Percentiles rank a stretch among this genome's conserved stretches.
These are phyloP conservation scores for Dactylorhiza incarnata DNA, from an alignment of 106 monocot genomes.

Conservation along the genomic window DNA sequence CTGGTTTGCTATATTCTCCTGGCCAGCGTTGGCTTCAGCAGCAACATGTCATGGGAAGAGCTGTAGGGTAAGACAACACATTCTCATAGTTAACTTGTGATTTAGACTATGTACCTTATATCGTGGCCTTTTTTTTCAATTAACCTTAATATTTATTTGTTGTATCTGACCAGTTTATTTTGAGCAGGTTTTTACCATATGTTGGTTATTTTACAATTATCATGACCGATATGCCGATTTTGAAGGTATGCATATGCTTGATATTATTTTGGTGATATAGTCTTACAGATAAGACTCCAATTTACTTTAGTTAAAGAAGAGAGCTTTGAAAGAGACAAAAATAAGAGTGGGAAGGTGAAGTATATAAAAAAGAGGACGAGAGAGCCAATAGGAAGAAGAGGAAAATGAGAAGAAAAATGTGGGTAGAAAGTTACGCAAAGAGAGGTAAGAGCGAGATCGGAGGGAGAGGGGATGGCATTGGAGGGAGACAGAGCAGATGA, in stretches of 20 bases:
- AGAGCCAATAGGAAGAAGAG: too few species aligned
- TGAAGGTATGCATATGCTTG: conserved; percentile 33
- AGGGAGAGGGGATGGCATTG: too few species aligned
- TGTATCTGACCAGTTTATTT: conserved; percentile 3
- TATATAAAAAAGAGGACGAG: too few species aligned
- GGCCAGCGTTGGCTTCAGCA: conserved; percentile 52
- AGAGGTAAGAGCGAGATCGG: too few species aligned
- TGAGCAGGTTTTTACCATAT: conserved; percentile 45
- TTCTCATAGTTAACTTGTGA: neutral
- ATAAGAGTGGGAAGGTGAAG: too few species aligned
- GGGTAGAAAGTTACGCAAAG: too few species aligned
- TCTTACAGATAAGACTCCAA: too few species aligned
- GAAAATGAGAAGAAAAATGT: too few species aligned
- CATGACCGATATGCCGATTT: conserved; percentile 52
- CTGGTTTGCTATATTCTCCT: conserved; percentile 31
- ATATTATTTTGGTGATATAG: neutral
- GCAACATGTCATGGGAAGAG: conserved; percentile 51
- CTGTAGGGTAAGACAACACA: conserved; percentile 32
- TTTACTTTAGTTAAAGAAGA: neutral
- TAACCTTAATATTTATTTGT: neutral
- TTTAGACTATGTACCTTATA: neutral
- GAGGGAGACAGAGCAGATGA: too few species aligned
- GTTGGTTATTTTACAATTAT: conserved; percentile 56
- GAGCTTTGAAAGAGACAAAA: too few species aligned
- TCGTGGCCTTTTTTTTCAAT: neutral